Conservation (phyloP, 495 filamentous ascomycete species). For the Daldinia concentrica region DNA sequence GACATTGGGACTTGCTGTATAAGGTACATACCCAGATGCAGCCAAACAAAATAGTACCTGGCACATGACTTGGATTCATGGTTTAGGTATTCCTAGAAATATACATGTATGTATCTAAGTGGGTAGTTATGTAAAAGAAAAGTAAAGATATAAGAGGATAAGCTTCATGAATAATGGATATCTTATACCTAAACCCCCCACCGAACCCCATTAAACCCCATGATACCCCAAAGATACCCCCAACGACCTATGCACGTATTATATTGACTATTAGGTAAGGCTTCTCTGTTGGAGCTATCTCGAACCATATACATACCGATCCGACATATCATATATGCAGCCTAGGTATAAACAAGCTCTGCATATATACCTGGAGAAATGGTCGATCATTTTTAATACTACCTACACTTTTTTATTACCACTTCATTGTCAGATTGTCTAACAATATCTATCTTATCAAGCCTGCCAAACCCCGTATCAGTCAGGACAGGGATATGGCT, state of each 20-base stretch:
- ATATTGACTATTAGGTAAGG: neutral
- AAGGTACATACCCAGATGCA: neutral
- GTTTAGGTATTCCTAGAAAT: neutral
- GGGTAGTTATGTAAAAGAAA: neutral
- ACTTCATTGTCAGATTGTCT: neutral
- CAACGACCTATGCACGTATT: neutral
- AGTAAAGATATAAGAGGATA: neutral
- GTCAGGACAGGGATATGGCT: slow-evolving; percentile 6
- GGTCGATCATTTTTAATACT: neutral
- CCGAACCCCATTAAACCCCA: neutral
- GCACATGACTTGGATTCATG: neutral
- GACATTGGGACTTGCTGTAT: neutral
- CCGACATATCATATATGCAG: neutral
- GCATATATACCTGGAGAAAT: neutral
- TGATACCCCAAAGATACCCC: neutral
- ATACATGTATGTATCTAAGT: neutral
- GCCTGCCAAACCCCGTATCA: neutral
- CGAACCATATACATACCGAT: neutral
- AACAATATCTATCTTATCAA: slow-evolving; percentile 2
- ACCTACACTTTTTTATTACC: neutral
- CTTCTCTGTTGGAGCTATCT: neutral
- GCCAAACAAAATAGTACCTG: neutral
- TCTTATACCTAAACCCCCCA: slow-evolving; percentile 2
- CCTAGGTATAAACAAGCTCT: neutral
- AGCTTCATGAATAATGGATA: neutral